Conservation (phyloP, 495 filamentous ascomycete genomes). For the Lophiotrema nucula region DNA sequence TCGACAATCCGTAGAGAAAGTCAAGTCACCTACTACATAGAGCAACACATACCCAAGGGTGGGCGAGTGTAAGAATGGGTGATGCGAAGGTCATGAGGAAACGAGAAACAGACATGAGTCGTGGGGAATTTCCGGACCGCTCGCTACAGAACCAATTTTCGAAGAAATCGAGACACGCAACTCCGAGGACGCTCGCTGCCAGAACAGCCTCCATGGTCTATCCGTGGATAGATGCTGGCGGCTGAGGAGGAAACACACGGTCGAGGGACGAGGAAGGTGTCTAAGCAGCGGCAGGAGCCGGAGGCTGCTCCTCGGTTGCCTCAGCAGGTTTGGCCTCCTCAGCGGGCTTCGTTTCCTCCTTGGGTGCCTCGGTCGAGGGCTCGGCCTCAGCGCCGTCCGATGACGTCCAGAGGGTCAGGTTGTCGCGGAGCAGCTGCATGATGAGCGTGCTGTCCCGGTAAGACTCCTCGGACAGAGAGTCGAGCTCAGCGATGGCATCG, state of each 20-base stretch:
- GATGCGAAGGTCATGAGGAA: slow-evolving; percentile 1
- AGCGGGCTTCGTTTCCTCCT: slow-evolving; percentile 49
- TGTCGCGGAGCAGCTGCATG: slow-evolving; percentile 99
- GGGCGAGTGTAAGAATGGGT: neutral
- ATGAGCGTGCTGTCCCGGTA: slow-evolving; percentile 99
- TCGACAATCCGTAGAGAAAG: neutral
- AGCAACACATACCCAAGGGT: neutral
- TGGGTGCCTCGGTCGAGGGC: slow-evolving; percentile 55
- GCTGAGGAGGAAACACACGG: slow-evolving; percentile 27
- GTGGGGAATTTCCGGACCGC: slow-evolving; percentile 28
- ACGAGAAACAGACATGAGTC: slow-evolving; percentile 32
- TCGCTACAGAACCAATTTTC: slow-evolving; percentile 29
- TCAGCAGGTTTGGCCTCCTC: slow-evolving; percentile 47
- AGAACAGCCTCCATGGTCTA: slow-evolving; percentile 18
- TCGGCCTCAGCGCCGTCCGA: slow-evolving; percentile 88
- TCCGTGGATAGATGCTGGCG: slow-evolving; percentile 12
- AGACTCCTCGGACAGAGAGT: slow-evolving; percentile 97
- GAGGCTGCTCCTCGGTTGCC: slow-evolving; percentile 37
- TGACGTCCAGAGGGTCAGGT: slow-evolving; percentile 98
- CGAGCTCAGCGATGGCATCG: slow-evolving; percentile 98
- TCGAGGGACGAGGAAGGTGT: slow-evolving; percentile 21
- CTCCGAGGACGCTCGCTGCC: slow-evolving; percentile 29
- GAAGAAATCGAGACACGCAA: slow-evolving; percentile 22
- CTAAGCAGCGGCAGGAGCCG: slow-evolving; percentile 36
- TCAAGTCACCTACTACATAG: neutral